phyloP scores from a whole-genome alignment of 306 rosid genomes.

The Echinosophora koreensis region DNA sequence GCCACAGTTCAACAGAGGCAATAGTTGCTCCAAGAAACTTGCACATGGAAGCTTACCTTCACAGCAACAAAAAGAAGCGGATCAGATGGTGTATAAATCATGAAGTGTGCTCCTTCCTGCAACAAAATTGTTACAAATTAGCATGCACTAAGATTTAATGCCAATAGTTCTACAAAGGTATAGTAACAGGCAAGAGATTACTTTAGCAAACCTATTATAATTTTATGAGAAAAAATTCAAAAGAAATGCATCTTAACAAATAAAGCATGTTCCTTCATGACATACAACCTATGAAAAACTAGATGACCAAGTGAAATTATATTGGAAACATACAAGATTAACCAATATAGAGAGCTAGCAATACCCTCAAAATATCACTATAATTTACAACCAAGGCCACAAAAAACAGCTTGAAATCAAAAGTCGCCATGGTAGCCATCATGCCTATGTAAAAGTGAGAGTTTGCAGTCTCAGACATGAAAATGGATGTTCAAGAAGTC shows the following conservation, averaged over 20 bases:
- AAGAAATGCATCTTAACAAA: conserved; percentile 28
- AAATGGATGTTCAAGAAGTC: no score
- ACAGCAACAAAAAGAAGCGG: conserved; percentile 70
- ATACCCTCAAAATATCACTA: background rate
- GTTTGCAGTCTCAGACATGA: no score
- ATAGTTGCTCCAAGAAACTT: conserved; percentile 34
- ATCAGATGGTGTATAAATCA: conserved; percentile 92
- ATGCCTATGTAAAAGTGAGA: background rate
- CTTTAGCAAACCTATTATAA: conserved; percentile 9
- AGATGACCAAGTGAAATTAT: background rate
- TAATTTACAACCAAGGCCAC: background rate
- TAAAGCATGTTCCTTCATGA: conserved; percentile 8
- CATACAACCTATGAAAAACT: background rate
- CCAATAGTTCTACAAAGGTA: conserved; percentile 15
- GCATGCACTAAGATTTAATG: conserved; percentile 15
- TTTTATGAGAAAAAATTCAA: background rate
- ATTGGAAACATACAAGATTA: background rate
- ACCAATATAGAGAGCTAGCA: background rate
- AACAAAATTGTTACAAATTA: conserved; percentile 44
- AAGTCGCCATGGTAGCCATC: background rate
- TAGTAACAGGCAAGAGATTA: conserved; percentile 22
- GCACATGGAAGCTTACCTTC: conserved; percentile 50
- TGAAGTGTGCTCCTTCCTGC: conserved; percentile 86
- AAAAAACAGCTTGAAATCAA: background rate
- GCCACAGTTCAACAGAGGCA: conserved; percentile 19